These are phyloP conservation scores for Neopestalotiopsis sp. DNA, from an alignment of 2,329 filamentous ascomycete species.

Conservation along the genomic window DNA sequence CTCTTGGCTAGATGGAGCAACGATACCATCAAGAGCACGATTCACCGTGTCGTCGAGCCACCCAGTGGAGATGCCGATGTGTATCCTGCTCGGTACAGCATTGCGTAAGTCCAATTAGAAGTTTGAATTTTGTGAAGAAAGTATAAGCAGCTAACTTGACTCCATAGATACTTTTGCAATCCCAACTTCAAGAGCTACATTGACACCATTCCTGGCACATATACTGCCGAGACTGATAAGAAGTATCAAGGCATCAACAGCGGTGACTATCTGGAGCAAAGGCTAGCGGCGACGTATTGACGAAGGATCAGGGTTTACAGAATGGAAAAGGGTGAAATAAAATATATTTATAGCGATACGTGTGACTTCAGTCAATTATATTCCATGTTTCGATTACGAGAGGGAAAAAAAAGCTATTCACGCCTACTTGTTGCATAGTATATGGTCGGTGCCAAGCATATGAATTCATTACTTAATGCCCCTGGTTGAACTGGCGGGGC, in stretches of 20 bases:
- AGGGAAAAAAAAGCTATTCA: neutral
- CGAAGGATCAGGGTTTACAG: neutral
- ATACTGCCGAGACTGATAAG: conserved; percentile 65
- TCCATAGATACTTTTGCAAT: conserved; percentile 79
- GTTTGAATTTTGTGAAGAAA: neutral
- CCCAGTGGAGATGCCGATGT: conserved; percentile 60
- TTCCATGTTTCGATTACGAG: too few relatives aligned
- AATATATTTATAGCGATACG: neutral
- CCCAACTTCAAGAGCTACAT: conserved; percentile 79
- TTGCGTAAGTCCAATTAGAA: conserved; percentile 64
- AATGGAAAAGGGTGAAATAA: neutral
- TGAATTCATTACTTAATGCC: neutral
- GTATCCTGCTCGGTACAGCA: conserved; percentile 82
- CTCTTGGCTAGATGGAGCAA: conserved; percentile 88
- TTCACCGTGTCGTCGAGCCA: conserved; percentile 89
- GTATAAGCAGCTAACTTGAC: neutral
- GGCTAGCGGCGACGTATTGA: conserved; percentile 77
- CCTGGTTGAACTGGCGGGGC: neutral
- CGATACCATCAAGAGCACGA: conserved; percentile 87
- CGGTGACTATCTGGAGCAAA: conserved; percentile 80
- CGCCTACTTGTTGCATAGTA: neutral
- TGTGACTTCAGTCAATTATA: too few relatives aligned
- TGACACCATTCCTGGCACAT: conserved; percentile 83
- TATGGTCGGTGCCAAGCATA: neutral
- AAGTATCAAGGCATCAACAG: conserved; percentile 82